Evolutionary conservation across 441 rosid species (phyloP), one percentile per base, ranked within the genome.

Genomic region (Populus hybrid): DNA sequence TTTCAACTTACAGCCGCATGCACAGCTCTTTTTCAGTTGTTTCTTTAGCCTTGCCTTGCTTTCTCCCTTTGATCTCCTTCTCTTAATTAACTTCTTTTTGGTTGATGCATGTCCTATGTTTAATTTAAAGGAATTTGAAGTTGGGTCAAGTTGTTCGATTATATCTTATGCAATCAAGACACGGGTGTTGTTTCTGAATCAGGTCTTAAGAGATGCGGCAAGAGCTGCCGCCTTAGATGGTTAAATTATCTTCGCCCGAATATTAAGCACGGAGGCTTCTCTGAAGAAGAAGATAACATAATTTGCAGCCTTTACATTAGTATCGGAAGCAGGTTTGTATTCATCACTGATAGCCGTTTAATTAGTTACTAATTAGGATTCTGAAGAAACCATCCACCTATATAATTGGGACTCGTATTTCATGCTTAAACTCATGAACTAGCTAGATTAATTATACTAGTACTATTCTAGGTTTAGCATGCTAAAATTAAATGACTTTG

Each of bases 191-290:
- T 68, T 68, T 63, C 21, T 72, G 69, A 61, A 63, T 14, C 82
- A 90, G 94, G 94, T 23, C 89, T 91, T 38, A 88, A 77, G 79
- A 83, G 95, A 69, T 91, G 95, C 50, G 95, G 95, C 28, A 91
- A 91, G 77, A 91, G 95, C 82, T 91, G 95, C 82, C 90, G 95
- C 34, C 77, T 91, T 21, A 73, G 92, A 68, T 90, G 94, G 94
- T 79, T 90, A 35, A 90, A 90, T 80, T 90, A 90, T 81, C 90
- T 90, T 36, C 87, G 94, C 63, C 94, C 92, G 38, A 89, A 90
- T 81, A 81, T 90, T 46, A 89, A 84, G 79, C 94, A 86, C 73
- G 94, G 94, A 63, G 89, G 88, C 67, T 90, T 90, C 82, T 88
- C 91, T 38, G 87, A 84, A 73, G 91, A 88, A 69, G 94, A 90